phyloP scores from a whole-genome alignment of 331 rosid genomes.

The Malus hybrid region DNA sequence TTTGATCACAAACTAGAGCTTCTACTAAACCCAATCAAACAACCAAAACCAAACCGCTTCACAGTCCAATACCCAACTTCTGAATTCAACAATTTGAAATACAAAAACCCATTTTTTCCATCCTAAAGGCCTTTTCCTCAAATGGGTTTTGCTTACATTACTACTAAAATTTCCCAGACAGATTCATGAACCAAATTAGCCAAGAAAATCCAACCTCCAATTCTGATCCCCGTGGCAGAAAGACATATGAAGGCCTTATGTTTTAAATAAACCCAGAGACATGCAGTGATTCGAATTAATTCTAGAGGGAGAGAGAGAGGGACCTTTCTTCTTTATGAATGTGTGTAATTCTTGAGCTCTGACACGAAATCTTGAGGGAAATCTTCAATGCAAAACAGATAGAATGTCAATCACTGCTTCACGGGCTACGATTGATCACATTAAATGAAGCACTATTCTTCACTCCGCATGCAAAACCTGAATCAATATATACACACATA shows the following conservation, averaged over 20 bases:
- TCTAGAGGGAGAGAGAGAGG: neutral
- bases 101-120: neutral
- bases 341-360: conserved; percentile 10
- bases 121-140: neutral
- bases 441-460: conserved; percentile 29
- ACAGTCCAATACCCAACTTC: conserved; percentile 9
- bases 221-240: neutral
- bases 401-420: conserved; percentile 23
- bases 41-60: neutral
- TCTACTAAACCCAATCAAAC: neutral
- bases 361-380: conserved; percentile 25
- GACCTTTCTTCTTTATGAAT: conserved; percentile 1
- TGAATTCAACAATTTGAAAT: neutral
- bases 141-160: neutral
- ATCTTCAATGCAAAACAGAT: conserved; percentile 26
- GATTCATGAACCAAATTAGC: neutral
- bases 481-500: neutral
- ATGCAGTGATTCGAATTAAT: neutral
- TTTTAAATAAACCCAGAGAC: conserved; percentile 3
- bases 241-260: neutral
- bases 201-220: conserved; percentile 8
- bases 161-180: neutral
- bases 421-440: conserved; percentile 40
- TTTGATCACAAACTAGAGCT: neutral
- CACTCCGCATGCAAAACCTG: conserved; percentile 12